Base-by-base conservation (phyloP, 306 rosid species). In the Lupinus albus region DNA sequence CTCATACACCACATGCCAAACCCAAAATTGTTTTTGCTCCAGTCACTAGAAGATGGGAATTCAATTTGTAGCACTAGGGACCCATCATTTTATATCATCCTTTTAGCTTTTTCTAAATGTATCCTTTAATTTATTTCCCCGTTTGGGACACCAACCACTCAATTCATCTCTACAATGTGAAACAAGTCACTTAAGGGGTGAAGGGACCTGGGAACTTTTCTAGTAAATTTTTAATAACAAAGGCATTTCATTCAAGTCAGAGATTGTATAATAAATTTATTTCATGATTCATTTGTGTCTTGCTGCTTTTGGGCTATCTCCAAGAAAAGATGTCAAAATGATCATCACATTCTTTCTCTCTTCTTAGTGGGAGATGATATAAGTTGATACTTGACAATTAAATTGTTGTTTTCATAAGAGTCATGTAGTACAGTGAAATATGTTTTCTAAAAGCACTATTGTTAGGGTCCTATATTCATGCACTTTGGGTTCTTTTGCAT, bases 1-100 rank as follows among this genome's bases (percentile, higher is more conserved):
- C 76, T 78, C 79, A 61, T 80, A 73, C 71, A 45, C 56, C 84
- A 76, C 91, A 84, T 88, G 87, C 71, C 64, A 48, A 76, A 70
- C 79, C 75, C 78, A 78, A 75, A 79, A 57, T 81, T 79, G 67
- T 79, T 83, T 80, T 73, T 8, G 47, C 36, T 68, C 57, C 57
- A 8, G 56, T 84, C 76, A 15, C 74, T 75, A 33, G 47, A 54
- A 30, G 67, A 28, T 72, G 21, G 7, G 60, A 64, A 36, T 68
- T 78, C 60, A 66, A 36, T 68, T 82, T 79, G 87, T 46, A 61
- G 38, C 79, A 71, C 53, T 76, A 5, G 73, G 85, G 86, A 64
- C 88, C 91, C 80, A 67, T 76, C 66, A 60, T 64, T 74, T 48
- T 53, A 30, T 68, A 62, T 60, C 61, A 54, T 46, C 64, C 41